Evolutionary conservation across 192 early-diverging fungal genomes (phyloP), one percentile per base, ranked within the genome.

Genomic region (Linderina pennispora): DNA sequence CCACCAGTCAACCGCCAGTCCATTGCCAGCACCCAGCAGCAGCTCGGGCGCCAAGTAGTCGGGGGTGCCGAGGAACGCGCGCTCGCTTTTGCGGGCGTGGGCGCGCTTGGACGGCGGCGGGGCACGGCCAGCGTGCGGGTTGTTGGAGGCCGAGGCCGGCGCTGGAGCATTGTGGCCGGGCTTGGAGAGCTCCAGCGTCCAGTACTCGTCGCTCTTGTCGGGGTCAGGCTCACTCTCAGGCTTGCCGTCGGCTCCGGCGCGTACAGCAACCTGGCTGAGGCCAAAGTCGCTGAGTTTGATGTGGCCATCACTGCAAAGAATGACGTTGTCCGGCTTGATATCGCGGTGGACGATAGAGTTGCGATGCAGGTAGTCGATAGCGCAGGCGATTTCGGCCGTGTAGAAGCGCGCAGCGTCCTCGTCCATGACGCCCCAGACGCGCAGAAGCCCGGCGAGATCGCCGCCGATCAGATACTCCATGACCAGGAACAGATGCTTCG

Each of bases 201-300:
- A 60, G 45, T 72, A 71, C 17, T 61, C 62, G 16, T 65, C 70
- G 18, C 55, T 26, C 40, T 51, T 62, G 31, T 62, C 54, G 11
- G 63, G 63, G 26, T 51, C 54, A 10, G 58, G 56, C 1, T 40
- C 21, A 24, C 19, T 46, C n/a, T 37, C 33, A 7, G 40, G 53
- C 43, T 55, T 62, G 45, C 31, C 47, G 4, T 48, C 60, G 1
- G 44, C 36, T 18, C 49, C 43, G 16, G 60, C 58, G 36, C 62
- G 71, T 14, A 90, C 77, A 6, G 81, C 65, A 28, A 92, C 88
- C 20, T 88, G 79, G 36, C 90, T 92, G 4, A 97, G 76, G 5
- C 94, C 94, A 88, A 97, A 97, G 55, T 97, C 94, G 9, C 89
- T 92, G 41, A 95, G 58, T 57, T 95, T 95, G 65, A 94, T 83